A percentile compares a stretch with the other conserved stretches of the same genome.
These are phyloP conservation scores for Starmera pachycereana DNA, from an alignment of 805 yeast species.

Conservation along the genomic window DNA sequence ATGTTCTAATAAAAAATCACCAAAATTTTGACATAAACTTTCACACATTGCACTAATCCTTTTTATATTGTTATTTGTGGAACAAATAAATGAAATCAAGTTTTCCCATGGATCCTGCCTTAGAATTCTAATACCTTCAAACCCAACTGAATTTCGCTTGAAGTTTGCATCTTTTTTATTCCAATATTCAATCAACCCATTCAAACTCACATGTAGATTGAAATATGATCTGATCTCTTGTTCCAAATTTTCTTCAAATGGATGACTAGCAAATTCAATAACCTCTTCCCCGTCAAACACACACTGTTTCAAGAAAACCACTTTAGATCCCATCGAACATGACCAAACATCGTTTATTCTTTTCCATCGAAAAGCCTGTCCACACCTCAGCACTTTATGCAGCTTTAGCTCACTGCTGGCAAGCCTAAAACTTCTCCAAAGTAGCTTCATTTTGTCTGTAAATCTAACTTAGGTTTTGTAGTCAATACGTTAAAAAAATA, in stretches of 20 bases:
- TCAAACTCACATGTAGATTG: conserved; percentile 47
- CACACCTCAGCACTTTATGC: conserved; percentile 63
- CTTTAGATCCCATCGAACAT: conserved; percentile 46
- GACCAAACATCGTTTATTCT: conserved; percentile 54
- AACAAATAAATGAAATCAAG: conserved; percentile 80
- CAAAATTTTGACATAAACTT: conserved; percentile 59
- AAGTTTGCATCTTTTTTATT: conserved; percentile 40
- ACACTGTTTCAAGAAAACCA: conserved; percentile 59
- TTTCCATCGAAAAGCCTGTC: conserved; percentile 82
- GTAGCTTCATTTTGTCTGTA: conserved; percentile 1
- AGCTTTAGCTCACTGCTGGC: conserved; percentile 41
- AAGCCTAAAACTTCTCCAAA: conserved; percentile 12
- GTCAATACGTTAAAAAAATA: no score
- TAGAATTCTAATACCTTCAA: conserved; percentile 71
- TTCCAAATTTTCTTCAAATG: conserved; percentile 24
- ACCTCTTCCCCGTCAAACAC: conserved; percentile 11
- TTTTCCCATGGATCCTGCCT: conserved; percentile 98
- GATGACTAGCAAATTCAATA: conserved; percentile 43
- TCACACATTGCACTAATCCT: conserved; percentile 92
- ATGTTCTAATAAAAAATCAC: conserved; percentile 42
- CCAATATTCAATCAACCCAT: conserved; percentile 55
- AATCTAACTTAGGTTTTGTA: neutral
- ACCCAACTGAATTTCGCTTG: conserved; percentile 23
- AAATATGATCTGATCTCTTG: conserved; percentile 57
- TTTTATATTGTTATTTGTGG: conserved; percentile 92